Evolutionary conservation across 2,329 filamentous ascomycete species (phyloP).

Genomic region (Neospermospora avenae): DNA sequence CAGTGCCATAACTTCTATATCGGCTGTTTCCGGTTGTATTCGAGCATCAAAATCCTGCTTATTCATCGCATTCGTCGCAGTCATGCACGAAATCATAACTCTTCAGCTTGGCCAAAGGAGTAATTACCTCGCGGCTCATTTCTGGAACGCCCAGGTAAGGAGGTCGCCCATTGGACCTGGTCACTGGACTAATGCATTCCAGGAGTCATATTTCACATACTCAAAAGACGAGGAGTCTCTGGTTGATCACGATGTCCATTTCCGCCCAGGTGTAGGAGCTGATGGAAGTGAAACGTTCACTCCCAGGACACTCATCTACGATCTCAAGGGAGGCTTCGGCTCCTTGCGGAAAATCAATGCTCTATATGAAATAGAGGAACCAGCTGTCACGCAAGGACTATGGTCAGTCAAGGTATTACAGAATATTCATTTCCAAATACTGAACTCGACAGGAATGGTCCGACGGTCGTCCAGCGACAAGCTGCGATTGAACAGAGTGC

Average conservation of each 20-base stretch:
- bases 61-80: background rate
- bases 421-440: background rate
- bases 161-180: background rate
- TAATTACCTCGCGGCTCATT: conserved; percentile 93
- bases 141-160: conserved; percentile 88
- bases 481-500: conserved; percentile 63
- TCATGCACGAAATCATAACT: conserved; percentile 93
- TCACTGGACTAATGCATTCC: conserved; percentile 16
- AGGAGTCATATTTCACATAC: conserved; percentile 99
- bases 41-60: background rate
- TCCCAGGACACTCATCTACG: conserved; percentile 88
- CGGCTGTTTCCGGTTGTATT: too few species aligned
- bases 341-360: conserved; percentile 84
- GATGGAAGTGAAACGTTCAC: conserved; percentile 91
- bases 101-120: conserved; percentile 89
- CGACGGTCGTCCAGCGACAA: conserved; percentile 65
- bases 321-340: conserved; percentile 91
- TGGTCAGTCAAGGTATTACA: conserved; percentile 36
- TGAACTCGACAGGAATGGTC: conserved; percentile 54
- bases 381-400: conserved; percentile 31
- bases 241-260: conserved; percentile 83
- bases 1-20: too few species aligned
- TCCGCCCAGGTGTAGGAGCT: conserved; percentile 75
- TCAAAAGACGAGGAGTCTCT: conserved; percentile 60
- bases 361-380: conserved; percentile 57